Evolutionary conservation across 331 rosid species (phyloP).

Genomic region (Telfairia occidentalis): DNA sequence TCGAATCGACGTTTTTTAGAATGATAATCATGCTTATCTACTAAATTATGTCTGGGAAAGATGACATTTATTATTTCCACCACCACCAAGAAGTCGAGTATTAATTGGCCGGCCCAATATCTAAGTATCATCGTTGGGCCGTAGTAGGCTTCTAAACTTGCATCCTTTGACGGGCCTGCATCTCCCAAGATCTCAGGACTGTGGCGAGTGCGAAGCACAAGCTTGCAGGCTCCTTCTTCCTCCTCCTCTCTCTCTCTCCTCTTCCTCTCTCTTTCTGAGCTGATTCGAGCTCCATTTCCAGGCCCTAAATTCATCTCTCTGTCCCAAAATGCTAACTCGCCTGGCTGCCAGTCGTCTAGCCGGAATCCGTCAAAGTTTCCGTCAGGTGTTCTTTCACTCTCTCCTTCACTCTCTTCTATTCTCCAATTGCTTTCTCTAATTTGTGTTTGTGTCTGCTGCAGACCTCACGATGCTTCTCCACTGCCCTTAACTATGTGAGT

Average conservation of each 20-base stretch:
- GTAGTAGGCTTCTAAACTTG: background rate
- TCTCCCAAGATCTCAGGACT: background rate
- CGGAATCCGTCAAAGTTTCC: constrained; percentile 70
- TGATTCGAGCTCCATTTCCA: background rate
- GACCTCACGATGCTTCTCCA: constrained; percentile 71
- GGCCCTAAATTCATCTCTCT: background rate
- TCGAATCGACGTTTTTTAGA: too few relatives aligned
- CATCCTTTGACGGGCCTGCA: background rate
- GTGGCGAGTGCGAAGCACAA: background rate
- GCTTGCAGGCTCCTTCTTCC: background rate
- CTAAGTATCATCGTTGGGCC: background rate
- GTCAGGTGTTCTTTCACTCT: constrained; percentile 42
- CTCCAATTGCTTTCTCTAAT: constrained; percentile 13
- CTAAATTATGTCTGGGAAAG: too few relatives aligned
- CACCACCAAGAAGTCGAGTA: too few relatives aligned
- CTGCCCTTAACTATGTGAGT: constrained; percentile 88
- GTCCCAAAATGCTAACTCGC: constrained; percentile 61
- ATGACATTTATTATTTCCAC: too few relatives aligned
- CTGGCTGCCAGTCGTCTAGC: constrained; percentile 56
- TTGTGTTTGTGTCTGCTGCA: constrained; percentile 17
- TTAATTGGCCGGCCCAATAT: background rate
- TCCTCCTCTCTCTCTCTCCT: background rate
- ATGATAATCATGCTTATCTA: too few relatives aligned
- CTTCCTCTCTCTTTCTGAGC: background rate
- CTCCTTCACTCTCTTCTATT: background rate